phyloP scores from a whole-genome alignment of 495 filamentous ascomycete species.

The Xylaria nigripes region DNA sequence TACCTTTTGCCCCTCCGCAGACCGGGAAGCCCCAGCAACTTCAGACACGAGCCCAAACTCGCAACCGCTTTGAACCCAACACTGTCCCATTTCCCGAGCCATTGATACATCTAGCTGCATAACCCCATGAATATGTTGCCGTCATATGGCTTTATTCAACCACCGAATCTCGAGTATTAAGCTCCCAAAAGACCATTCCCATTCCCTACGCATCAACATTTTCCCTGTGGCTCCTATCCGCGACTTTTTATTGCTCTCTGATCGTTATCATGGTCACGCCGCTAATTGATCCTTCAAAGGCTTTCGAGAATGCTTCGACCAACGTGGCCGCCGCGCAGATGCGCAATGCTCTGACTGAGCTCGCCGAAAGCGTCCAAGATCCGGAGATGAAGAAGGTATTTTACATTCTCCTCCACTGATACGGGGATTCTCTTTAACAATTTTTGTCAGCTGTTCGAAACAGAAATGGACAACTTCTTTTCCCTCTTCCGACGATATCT shows the following conservation, averaged over 20 bases:
- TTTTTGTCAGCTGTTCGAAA: conserved; percentile 65
- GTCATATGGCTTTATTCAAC: not conserved
- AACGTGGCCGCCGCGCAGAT: conserved; percentile 97
- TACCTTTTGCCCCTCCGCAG: not conserved
- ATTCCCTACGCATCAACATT: not conserved
- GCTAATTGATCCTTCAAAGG: conserved; percentile 44
- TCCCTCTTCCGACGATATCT: conserved; percentile 95
- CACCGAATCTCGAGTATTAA: not conserved
- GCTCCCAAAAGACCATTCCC: not conserved
- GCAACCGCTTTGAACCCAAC: not conserved
- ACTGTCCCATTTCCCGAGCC: not conserved
- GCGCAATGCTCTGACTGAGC: conserved; percentile 91
- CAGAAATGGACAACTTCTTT: conserved; percentile 99
- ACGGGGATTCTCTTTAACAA: conserved; percentile 2
- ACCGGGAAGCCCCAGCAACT: not conserved
- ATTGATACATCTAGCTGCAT: not conserved
- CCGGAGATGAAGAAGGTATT: conserved; percentile 69
- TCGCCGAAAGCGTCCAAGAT: conserved; percentile 83
- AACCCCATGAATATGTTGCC: not conserved
- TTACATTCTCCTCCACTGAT: conserved; percentile 3
- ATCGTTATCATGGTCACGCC: not conserved
- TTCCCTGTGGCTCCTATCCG: not conserved
- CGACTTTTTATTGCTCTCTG: not conserved
- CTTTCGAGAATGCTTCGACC: conserved; percentile 98
- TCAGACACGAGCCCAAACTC: not conserved